These are phyloP conservation scores for Candida xiaguanensis DNA, from an alignment of 805 yeast species.

Conservation along the genomic window DNA sequence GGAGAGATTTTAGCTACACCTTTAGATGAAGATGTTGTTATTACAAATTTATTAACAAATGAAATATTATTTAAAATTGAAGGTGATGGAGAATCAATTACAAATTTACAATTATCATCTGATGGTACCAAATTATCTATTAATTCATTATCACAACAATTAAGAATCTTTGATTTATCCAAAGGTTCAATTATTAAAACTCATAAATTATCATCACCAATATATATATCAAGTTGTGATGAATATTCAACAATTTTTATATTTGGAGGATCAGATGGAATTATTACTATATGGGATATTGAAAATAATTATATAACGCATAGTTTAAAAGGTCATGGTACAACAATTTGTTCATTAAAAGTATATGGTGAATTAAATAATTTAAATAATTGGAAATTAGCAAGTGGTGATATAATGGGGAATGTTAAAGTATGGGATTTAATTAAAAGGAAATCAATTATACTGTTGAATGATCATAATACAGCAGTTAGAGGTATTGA, in stretches of 20 bases:
- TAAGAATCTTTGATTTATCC: slow-evolving; percentile 58
- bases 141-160: slow-evolving; percentile 79
- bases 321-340: slow-evolving; percentile 88
- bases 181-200: slow-evolving; percentile 41
- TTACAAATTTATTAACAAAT: slow-evolving; percentile 62
- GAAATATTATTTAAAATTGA: slow-evolving; percentile 57
- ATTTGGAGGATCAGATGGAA: slow-evolving; percentile 94
- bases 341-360: slow-evolving; percentile 69
- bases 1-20: slow-evolving; percentile 74
- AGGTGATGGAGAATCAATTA: slow-evolving; percentile 82
- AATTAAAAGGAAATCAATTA: slow-evolving; percentile 69
- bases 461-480: slow-evolving; percentile 67
- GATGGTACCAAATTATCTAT: slow-evolving; percentile 68
- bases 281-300: slow-evolving; percentile 86
- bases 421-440: slow-evolving; percentile 55
- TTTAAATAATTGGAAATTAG: slow-evolving; percentile 67
- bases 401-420: slow-evolving; percentile 65
- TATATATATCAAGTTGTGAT: slow-evolving; percentile 74
- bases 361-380: slow-evolving; percentile 69
- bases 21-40: slow-evolving; percentile 67
- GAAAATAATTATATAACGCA: slow-evolving; percentile 87
- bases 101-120: slow-evolving; percentile 72
- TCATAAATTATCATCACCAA: slow-evolving; percentile 71
- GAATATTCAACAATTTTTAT: slow-evolving; percentile 81
- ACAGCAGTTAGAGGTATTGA: slow-evolving; percentile 85